Evolutionary conservation across 2,329 filamentous ascomycete genomes (phyloP), one percentile per base, ranked within the genome.

Genomic region (Dactylellina leptospora): DNA sequence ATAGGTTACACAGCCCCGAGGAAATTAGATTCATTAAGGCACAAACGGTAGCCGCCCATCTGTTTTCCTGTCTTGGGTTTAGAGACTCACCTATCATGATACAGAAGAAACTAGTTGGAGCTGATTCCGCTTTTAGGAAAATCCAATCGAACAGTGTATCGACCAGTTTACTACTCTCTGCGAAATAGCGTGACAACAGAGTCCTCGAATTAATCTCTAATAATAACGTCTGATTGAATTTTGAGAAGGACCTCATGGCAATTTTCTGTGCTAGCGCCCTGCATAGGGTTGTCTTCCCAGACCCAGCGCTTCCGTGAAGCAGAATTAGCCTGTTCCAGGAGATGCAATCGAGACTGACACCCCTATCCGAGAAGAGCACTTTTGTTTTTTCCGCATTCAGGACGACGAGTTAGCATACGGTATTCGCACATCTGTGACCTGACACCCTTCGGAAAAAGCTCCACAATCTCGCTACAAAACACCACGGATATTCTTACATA

Each of bases 181-280:
- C 74, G 44, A 76, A 76, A 56, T 62, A 77, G 44, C 74, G 74
- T 11, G 76, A 77, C 40, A 76, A 74, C 4, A 77, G 54, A 25
- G 61, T 75, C 25, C 76, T 75, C 16, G 73, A 75, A 33, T 76
- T 75, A 44, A 77, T 74, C 54, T 77, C 75, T 8, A 76, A 47
- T 3, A 77, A 36, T 22, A 73, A 50, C 16, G 58, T 73, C 13
- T 70, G 60, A 9, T 69, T 74, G 64, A 75, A 77, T 23, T 66
- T 74, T n/a, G 59, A 74, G 2, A 75, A 75, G 20, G 76, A 73
- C 8, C 76, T 71, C 42, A 76, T 76, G 13, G 76, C 75, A n/a
- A 76, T 60, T 47, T 77, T 77, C 33, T 77, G 75, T 22, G 76
- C 75, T 16, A 77, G 62, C 27, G 76, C 75, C 16, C 74, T 44